Evolutionary conservation across 495 filamentous ascomycete species (phyloP).

Genomic region (Clohesyomyces aquaticus): DNA sequence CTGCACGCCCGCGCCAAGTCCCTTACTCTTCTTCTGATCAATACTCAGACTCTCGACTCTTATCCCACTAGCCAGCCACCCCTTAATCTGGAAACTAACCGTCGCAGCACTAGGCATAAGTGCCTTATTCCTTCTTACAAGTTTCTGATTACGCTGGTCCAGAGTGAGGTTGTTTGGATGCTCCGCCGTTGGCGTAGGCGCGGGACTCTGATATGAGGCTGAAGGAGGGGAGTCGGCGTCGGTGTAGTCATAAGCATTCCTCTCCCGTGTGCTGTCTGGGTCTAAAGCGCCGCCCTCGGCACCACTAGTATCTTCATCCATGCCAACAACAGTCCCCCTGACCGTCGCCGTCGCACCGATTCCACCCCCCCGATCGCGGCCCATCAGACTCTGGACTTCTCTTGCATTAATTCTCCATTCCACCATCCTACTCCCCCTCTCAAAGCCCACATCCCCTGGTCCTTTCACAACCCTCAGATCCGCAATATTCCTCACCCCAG

Average conservation of each 20-base stretch:
- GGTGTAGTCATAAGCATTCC: conserved; percentile 51
- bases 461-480: conserved; percentile 83
- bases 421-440: conserved; percentile 67
- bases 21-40: conserved; percentile 82
- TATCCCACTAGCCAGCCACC: conserved; percentile 93
- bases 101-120: conserved; percentile 90
- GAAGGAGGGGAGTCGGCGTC: conserved; percentile 56
- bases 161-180: too few species aligned
- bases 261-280: too few species aligned
- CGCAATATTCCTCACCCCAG: conserved; percentile 79
- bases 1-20: conserved; percentile 83
- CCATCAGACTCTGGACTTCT: conserved; percentile 56
- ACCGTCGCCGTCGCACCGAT: conserved; percentile 72
- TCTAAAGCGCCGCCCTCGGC: conserved; percentile 22
- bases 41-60: conserved; percentile 87
- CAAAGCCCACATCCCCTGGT: conserved; percentile 81
- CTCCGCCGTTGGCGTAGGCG: conserved; percentile 49
- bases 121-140: conserved; percentile 70
- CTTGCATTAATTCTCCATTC: conserved; percentile 85
- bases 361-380: conserved; percentile 40
- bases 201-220: conserved; percentile 42
- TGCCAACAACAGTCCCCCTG: conserved; percentile 77
- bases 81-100: conserved; percentile 88
- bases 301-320: conserved; percentile 59
- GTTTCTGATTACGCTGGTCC: conserved; percentile 55